Percentiles rank a stretch among this genome's conserved stretches.
Evolutionary conservation across 345 rosid species (phyloP).

Genomic region (Eucalyptus decipiens): DNA sequence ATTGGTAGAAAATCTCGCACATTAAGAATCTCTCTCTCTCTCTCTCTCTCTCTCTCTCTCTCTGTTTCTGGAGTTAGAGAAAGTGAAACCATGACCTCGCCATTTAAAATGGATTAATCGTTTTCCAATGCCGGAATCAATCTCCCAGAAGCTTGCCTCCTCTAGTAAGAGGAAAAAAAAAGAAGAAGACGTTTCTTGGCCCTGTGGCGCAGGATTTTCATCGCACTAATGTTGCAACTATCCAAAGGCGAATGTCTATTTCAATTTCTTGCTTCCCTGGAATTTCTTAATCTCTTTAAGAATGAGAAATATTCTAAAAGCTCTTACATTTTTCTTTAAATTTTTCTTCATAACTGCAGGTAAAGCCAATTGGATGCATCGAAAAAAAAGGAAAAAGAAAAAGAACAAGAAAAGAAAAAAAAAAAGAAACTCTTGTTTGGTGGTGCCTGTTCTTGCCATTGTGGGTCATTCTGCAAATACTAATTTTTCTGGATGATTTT

Average conservation of each 20-base stretch:
- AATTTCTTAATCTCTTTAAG: background rate
- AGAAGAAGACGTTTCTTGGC: background rate
- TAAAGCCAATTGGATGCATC: background rate
- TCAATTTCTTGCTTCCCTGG: background rate
- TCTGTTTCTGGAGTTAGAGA: background rate
- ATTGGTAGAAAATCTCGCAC: background rate
- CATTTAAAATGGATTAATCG: background rate
- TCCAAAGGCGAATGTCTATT: background rate
- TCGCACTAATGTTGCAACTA: background rate
- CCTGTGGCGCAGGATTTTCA: background rate
- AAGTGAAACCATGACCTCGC: background rate
- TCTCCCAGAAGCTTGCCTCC: background rate
- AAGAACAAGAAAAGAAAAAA: background rate
- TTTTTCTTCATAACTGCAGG: background rate
- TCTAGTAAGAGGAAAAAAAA: background rate
- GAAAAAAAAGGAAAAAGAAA: too few relatives aligned
- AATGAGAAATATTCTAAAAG: background rate
- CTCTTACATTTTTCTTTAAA: background rate
- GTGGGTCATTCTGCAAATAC: background rate
- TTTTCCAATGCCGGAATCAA: background rate
- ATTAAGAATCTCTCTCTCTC: background rate
- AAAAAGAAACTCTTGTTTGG: background rate
- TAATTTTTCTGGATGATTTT: background rate
- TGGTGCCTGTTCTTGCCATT: background rate
- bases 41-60: background rate